Percentiles rank a stretch among this genome's conserved stretches.
phyloP scores from a whole-genome alignment of 129 eudicot genomes.

The Helianthus annuus region DNA sequence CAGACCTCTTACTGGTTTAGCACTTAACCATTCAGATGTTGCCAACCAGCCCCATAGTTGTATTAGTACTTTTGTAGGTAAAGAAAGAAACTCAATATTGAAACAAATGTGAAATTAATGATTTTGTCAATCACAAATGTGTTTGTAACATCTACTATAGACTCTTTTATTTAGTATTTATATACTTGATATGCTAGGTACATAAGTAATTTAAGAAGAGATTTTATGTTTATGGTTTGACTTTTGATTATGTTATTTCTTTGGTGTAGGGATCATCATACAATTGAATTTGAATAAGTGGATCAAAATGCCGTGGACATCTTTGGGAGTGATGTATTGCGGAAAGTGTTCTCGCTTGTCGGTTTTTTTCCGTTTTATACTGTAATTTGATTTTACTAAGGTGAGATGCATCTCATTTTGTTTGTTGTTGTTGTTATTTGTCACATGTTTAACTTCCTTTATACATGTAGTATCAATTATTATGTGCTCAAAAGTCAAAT shows the following conservation, averaged over 20 bases:
- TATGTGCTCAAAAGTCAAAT: slow-evolving; percentile 12
- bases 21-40: too few relatives aligned
- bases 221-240: slow-evolving; percentile 15
- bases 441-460: neutral
- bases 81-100: neutral
- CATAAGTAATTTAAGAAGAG: neutral
- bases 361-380: slow-evolving; percentile 72
- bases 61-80: slow-evolving; percentile 1
- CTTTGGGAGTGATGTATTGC: slow-evolving; percentile 37
- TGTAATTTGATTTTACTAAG: slow-evolving; percentile 43
- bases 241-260: slow-evolving; percentile 12
- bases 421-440: neutral
- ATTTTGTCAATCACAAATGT: slow-evolving; percentile 4
- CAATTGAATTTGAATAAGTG: slow-evolving; percentile 17
- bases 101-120: neutral
- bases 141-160: neutral
- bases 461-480: neutral
- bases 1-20: too few relatives aligned
- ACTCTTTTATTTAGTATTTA: neutral
- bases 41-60: too few relatives aligned
- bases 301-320: slow-evolving; percentile 73
- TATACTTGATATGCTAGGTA: neutral
- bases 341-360: slow-evolving; percentile 58
- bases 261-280: slow-evolving; percentile 18
- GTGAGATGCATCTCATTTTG: slow-evolving; percentile 36